Evolutionary conservation across 2,329 filamentous ascomycete species (phyloP).

Genomic region (Elsinoe arachidis): DNA sequence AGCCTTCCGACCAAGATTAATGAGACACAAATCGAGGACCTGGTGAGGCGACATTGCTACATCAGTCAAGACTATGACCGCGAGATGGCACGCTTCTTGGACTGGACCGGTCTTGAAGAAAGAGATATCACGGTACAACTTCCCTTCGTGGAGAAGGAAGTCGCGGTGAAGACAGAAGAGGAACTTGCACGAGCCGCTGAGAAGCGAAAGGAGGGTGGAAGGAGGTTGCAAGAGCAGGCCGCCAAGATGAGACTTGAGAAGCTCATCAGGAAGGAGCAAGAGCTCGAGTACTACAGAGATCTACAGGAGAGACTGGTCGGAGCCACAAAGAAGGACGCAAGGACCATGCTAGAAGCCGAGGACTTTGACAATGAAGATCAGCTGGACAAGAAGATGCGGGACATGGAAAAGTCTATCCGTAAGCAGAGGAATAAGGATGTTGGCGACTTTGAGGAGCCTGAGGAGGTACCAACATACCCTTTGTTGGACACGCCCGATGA

Average conservation of each 20-base stretch:
- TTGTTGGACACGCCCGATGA: constrained; percentile 85
- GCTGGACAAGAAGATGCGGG: constrained; percentile 74
- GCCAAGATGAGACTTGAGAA: constrained; percentile 96
- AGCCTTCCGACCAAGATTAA: constrained; percentile 68
- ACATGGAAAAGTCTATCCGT: constrained; percentile 82
- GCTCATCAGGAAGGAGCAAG: constrained; percentile 88
- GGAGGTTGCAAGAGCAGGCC: constrained; percentile 86
- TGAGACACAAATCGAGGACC: constrained; percentile 74
- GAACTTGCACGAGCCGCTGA: constrained; percentile 85
- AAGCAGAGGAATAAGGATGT: constrained; percentile 90
- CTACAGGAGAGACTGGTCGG: constrained; percentile 60
- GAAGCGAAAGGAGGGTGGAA: constrained; percentile 87
- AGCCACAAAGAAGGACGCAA: constrained; percentile 81
- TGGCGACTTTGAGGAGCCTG: constrained; percentile 66
- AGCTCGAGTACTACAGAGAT: constrained; percentile 86
- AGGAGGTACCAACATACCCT: constrained; percentile 75
- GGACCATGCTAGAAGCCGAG: constrained; percentile 75
- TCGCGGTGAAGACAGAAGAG: constrained; percentile 87
- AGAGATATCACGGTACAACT: constrained; percentile 85
- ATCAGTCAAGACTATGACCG: constrained; percentile 73
- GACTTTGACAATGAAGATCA: constrained; percentile 87
- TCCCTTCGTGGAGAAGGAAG: constrained; percentile 82
- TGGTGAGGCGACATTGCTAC: constrained; percentile 84
- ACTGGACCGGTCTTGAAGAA: constrained; percentile 88
- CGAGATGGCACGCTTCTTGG: constrained; percentile 68